These are phyloP conservation scores for Calonectria naviculata DNA, from an alignment of 2,329 filamentous ascomycete species.

Conservation along the genomic window DNA sequence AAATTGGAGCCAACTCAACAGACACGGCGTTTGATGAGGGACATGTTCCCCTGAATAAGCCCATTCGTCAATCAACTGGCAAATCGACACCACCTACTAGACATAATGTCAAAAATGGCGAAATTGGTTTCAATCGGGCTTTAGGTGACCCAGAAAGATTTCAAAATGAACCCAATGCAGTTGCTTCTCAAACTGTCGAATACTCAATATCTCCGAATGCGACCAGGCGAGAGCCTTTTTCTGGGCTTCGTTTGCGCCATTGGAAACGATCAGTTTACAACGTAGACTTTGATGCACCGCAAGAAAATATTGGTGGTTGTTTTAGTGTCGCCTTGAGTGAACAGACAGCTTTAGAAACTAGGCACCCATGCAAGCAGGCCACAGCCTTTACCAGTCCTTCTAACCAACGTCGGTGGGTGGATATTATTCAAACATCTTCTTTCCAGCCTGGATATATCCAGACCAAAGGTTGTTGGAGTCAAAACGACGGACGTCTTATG, in stretches of 20 bases:
- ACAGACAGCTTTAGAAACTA: background rate
- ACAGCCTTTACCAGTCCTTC: constrained; percentile 36
- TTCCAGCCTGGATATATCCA: constrained; percentile 22
- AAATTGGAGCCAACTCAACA: no score
- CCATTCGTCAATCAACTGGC: constrained; percentile 29
- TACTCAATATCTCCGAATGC: constrained; percentile 36
- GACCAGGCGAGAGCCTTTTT: constrained; percentile 24
- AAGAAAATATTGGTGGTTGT: constrained; percentile 21
- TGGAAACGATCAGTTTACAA: constrained; percentile 7
- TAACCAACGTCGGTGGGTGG: constrained; percentile 38
- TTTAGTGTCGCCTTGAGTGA: constrained; percentile 14
- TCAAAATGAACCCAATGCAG: constrained; percentile 56
- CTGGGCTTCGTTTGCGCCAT: constrained; percentile 20
- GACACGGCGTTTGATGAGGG: constrained; percentile 21
- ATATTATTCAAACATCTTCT: constrained; percentile 42
- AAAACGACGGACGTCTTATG: background rate
- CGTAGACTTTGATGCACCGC: background rate
- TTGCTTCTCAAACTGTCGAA: constrained; percentile 55
- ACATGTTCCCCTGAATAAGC: constrained; percentile 27
- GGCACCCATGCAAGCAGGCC: constrained; percentile 37
- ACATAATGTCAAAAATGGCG: constrained; percentile 32
- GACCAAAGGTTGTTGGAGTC: background rate
- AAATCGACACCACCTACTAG: constrained; percentile 32
- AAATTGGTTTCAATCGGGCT: constrained; percentile 47
- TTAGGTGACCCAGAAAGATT: constrained; percentile 58